Evolutionary conservation across 768 basidiomycete species (phyloP).

Genomic region (Fistulinella prunicolor): DNA sequence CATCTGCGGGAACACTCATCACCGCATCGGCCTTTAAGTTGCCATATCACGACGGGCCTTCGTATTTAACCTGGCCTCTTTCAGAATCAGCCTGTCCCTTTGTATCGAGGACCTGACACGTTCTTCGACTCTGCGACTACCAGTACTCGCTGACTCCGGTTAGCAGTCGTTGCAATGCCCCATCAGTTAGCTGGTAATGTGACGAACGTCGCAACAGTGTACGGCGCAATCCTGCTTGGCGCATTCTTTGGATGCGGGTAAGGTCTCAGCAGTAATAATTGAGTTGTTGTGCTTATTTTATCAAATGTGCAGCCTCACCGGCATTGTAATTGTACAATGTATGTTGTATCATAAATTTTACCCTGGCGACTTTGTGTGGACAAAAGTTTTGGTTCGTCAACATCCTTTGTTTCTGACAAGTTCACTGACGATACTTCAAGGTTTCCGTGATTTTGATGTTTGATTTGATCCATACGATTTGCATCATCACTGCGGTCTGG

Average conservation of each 20-base stretch:
- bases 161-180: too few relatives aligned
- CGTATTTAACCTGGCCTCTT: too few relatives aligned
- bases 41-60: too few relatives aligned
- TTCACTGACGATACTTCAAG: conserved; percentile 5
- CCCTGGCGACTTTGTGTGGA: conserved; percentile 24
- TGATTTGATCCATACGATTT: conserved; percentile 29
- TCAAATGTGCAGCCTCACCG: conserved; percentile 25
- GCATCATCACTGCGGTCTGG: conserved; percentile 27
- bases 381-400: conserved; percentile 25
- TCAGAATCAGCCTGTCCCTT: too few relatives aligned
- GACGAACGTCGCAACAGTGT: conserved; percentile 28
- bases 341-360: conserved; percentile 32
- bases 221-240: conserved; percentile 31
- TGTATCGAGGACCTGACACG: too few relatives aligned
- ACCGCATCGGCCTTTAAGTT: too few relatives aligned
- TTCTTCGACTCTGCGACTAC: too few relatives aligned
- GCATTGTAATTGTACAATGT: conserved; percentile 31
- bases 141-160: too few relatives aligned
- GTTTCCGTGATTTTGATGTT: conserved; percentile 29
- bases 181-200: too few relatives aligned
- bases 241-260: conserved; percentile 31
- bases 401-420: background rate
- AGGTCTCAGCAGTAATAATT: background rate
- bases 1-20: too few relatives aligned
- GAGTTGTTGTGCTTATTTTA: conserved; percentile 3